Evolutionary conservation across 108 stramenopile species (phyloP).

Genomic region (Fragilaria radians): DNA sequence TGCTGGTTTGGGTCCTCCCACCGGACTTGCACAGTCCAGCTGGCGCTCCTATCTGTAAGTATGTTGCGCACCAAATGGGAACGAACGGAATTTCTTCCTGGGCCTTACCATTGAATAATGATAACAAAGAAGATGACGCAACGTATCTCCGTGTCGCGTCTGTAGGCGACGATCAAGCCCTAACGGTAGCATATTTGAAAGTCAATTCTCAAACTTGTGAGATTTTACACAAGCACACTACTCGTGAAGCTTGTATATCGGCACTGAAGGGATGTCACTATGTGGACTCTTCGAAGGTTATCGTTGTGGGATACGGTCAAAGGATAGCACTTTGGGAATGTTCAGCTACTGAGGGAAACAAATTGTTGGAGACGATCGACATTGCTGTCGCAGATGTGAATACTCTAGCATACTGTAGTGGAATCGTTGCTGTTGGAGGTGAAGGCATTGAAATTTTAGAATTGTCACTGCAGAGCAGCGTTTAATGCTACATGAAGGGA

Average conservation of each 20-base stretch:
- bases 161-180: slow-evolving; percentile 74
- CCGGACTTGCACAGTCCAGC: slow-evolving; percentile 11
- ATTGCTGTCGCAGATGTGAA: slow-evolving; percentile 45
- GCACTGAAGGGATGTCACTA: slow-evolving; percentile 52
- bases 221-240: background rate
- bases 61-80: slow-evolving; percentile 52
- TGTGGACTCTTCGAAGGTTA: slow-evolving; percentile 12
- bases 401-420: slow-evolving; percentile 15
- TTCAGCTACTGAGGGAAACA: background rate
- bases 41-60: slow-evolving; percentile 13
- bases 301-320: slow-evolving; percentile 51
- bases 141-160: slow-evolving; percentile 27
- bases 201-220: slow-evolving; percentile 1
- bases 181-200: slow-evolving; percentile 17
- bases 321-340: slow-evolving; percentile 35
- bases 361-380: background rate
- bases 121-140: background rate
- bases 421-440: slow-evolving; percentile 30
- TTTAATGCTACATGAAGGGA: no score
- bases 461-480: no score
- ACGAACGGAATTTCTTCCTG: slow-evolving; percentile 48
- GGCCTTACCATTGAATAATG: background rate
- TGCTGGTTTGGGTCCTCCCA: slow-evolving; percentile 46
- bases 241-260: slow-evolving; percentile 42
- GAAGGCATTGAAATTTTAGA: slow-evolving; percentile 38